Conservation (phyloP, 2,329 filamentous ascomycete species). For the Ophiostoma angusticollis region DNA sequence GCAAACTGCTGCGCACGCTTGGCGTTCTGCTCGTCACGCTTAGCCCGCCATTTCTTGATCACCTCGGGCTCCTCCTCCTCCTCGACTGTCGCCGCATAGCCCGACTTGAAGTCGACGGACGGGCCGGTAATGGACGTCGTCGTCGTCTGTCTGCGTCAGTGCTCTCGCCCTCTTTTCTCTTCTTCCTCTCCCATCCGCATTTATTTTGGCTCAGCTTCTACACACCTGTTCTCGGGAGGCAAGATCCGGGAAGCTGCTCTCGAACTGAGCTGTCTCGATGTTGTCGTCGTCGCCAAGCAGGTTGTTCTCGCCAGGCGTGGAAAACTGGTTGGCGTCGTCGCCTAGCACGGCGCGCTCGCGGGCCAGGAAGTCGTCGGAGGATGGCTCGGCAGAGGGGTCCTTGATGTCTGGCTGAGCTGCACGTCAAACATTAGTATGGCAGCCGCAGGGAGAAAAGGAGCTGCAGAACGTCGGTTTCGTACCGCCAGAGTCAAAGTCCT, state of each 20-base stretch:
- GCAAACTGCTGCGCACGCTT: constrained; percentile 77
- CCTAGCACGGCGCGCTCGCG: constrained; percentile 84
- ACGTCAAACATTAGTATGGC: not conserved
- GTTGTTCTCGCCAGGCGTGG: constrained; percentile 59
- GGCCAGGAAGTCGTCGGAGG: constrained; percentile 73
- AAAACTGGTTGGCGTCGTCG: constrained; percentile 86
- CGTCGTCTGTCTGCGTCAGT: not conserved
- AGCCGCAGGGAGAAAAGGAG: not conserved
- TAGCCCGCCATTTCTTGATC: constrained; percentile 83
- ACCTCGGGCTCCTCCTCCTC: constrained; percentile 81
- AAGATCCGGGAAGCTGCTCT: constrained; percentile 84
- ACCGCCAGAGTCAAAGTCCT: constrained; percentile 62
- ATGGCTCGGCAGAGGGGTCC: constrained; percentile 43
- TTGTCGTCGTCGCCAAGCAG: constrained; percentile 55
- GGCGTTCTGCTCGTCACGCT: constrained; percentile 67
- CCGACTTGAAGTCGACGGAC: constrained; percentile 49
- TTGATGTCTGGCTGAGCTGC: constrained; percentile 56
- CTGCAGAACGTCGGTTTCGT: constrained; percentile 17
- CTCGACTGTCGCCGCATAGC: constrained; percentile 40
- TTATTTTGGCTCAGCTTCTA: too few relatives aligned
- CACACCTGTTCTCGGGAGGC: constrained; percentile 51
- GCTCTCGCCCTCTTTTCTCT: too few relatives aligned
- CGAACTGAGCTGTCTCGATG: constrained; percentile 47
- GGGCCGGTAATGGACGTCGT: constrained; percentile 61
- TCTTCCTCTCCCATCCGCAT: too few relatives aligned